These are phyloP conservation scores for Trametes hirsuta DNA, from an alignment of 1,284 basidiomycete species.

Conservation along the genomic window DNA sequence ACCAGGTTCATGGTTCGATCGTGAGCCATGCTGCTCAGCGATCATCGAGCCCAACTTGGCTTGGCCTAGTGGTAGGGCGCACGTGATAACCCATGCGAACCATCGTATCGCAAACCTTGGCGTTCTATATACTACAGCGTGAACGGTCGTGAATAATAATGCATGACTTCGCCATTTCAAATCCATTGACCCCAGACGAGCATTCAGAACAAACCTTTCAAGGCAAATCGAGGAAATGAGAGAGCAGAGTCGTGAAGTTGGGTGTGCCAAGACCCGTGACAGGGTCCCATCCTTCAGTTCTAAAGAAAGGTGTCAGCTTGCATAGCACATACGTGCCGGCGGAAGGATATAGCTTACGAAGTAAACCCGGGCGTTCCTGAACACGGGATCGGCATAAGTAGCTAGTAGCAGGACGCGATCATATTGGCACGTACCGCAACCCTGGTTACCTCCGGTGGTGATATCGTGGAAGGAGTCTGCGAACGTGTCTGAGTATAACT, in stretches of 20 bases:
- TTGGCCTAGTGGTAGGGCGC: too few species aligned
- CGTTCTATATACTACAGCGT: too few species aligned
- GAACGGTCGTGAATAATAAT: too few species aligned
- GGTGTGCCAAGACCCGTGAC: slow-evolving; percentile 44
- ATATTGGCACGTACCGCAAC: slow-evolving; percentile 40
- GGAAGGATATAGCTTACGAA: slow-evolving; percentile 32
- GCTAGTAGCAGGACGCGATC: neutral
- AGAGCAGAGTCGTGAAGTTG: slow-evolving; percentile 32
- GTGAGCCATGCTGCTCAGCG: too few species aligned
- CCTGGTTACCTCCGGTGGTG: slow-evolving; percentile 49
- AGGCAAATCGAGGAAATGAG: slow-evolving; percentile 34
- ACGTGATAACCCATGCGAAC: too few species aligned
- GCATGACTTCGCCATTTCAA: too few species aligned
- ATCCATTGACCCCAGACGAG: too few species aligned
- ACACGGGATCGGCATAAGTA: neutral
- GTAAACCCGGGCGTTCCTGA: slow-evolving; percentile 37
- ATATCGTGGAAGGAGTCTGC: slow-evolving; percentile 50
- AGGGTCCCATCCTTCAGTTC: slow-evolving; percentile 46
- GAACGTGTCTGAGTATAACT: slow-evolving; percentile 46
- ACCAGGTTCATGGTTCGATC: neutral
- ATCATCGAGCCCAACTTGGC: too few species aligned
- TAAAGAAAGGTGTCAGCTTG: slow-evolving; percentile 1
- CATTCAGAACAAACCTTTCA: slow-evolving; percentile 17
- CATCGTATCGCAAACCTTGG: too few species aligned
- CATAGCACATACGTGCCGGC: neutral